Conservation (phyloP, 1,284 basidiomycete species). For the Leccinum griseonigrum region DNA sequence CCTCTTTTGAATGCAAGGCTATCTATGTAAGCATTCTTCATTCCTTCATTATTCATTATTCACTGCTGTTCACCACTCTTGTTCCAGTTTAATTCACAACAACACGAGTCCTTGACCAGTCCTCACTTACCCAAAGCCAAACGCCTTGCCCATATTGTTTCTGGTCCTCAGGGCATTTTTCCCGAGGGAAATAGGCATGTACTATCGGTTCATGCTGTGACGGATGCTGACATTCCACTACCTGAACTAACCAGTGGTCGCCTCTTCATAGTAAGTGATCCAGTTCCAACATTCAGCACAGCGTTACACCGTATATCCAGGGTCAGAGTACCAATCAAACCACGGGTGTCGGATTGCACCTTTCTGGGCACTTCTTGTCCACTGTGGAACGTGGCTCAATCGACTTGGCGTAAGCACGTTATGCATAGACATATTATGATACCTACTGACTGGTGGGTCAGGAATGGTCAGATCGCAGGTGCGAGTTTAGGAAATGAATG, state of each 20-base stretch:
- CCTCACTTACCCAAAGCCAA: background rate
- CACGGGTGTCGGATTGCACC: constrained; percentile 88
- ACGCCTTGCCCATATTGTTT: constrained; percentile 5
- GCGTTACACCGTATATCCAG: constrained; percentile 29
- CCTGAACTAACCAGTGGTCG: constrained; percentile 23
- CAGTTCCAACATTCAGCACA: background rate
- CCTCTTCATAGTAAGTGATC: constrained; percentile 67
- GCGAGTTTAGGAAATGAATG: constrained; percentile 18
- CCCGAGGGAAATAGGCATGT: constrained; percentile 8
- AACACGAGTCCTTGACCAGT: constrained; percentile 1
- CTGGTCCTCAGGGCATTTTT: constrained; percentile 11
- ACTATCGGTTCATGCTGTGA: background rate
- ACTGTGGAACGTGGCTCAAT: constrained; percentile 95
- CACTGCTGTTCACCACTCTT: background rate
- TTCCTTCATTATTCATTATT: background rate
- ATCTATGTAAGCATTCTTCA: constrained; percentile 10
- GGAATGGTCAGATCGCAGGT: constrained; percentile 76
- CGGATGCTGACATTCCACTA: background rate
- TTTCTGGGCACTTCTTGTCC: constrained; percentile 90
- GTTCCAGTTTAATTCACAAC: constrained; percentile 17
- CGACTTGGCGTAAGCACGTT: constrained; percentile 69
- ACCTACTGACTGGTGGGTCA: constrained; percentile 27
- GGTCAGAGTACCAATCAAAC: constrained; percentile 88
- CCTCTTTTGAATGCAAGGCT: constrained; percentile 14
- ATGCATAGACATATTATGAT: constrained; percentile 1